Percentiles rank a stretch among this genome's conserved stretches.
Evolutionary conservation across 345 rosid species (phyloP).

Genomic region (Moringa oleifera): DNA sequence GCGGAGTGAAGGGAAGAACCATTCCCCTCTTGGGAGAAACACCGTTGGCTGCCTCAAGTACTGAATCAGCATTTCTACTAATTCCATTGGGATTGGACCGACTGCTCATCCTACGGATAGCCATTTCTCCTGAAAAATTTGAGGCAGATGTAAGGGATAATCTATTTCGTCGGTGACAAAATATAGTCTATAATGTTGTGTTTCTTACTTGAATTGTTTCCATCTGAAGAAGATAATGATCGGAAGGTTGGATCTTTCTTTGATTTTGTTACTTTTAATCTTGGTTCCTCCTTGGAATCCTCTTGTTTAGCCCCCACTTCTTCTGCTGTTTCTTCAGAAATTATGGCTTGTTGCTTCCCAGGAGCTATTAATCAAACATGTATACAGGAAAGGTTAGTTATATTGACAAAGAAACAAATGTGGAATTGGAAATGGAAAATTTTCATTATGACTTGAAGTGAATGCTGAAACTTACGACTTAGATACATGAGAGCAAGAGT

Average conservation of each 20-base stretch:
- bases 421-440: too few relatives aligned
- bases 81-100: slow-evolving; percentile 17
- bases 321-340: slow-evolving; percentile 44
- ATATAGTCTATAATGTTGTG: neutral
- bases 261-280: slow-evolving; percentile 6
- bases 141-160: too few relatives aligned
- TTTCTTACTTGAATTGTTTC: slow-evolving; percentile 35
- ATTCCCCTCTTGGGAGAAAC: slow-evolving; percentile 62
- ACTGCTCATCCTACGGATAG: slow-evolving; percentile 33
- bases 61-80: slow-evolving; percentile 30
- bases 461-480: slow-evolving; percentile 40
- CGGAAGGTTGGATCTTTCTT: slow-evolving; percentile 10
- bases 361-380: slow-evolving; percentile 36
- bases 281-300: slow-evolving; percentile 20
- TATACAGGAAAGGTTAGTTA: slow-evolving; percentile 2
- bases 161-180: too few relatives aligned
- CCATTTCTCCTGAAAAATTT: slow-evolving; percentile 39
- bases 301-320: slow-evolving; percentile 28
- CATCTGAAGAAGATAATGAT: slow-evolving; percentile 22
- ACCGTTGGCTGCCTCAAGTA: slow-evolving; percentile 26
- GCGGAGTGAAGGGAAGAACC: slow-evolving; percentile 78
- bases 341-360: slow-evolving; percentile 55
- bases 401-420: neutral
- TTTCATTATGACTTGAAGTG: neutral
- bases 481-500: slow-evolving; percentile 63